A percentile compares a stretch with the other conserved stretches of the same genome.
phyloP scores from a whole-genome alignment of 257 asterid genomes.

The Solanum lignicaule region DNA sequence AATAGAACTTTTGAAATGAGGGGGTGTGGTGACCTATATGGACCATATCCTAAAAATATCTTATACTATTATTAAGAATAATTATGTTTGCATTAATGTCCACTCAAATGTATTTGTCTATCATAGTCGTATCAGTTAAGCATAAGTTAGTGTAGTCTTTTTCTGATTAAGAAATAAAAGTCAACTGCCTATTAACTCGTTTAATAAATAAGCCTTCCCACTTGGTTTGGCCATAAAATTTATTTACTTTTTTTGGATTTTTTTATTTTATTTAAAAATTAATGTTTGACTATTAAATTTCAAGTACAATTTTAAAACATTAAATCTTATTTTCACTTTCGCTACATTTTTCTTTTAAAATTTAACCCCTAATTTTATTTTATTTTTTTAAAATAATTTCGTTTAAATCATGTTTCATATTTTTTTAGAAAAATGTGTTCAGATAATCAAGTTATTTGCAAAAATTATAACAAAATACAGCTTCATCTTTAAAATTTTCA shows the following conservation, averaged over 20 bases:
- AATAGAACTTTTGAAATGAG: neutral
- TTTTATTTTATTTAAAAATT: too few relatives aligned
- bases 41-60: neutral
- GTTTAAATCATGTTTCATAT: neutral
- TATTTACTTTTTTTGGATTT: neutral
- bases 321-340: too few relatives aligned
- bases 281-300: too few relatives aligned
- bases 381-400: too few relatives aligned
- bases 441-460: too few relatives aligned
- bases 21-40: neutral
- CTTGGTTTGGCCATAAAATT: neutral
- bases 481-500: too few relatives aligned
- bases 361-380: neutral
- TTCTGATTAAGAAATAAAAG: neutral
- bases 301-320: neutral
- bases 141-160: neutral
- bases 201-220: neutral
- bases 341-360: too few relatives aligned
- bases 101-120: neutral
- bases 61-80: too few relatives aligned
- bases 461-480: too few relatives aligned
- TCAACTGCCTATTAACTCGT: neutral
- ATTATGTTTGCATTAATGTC: neutral
- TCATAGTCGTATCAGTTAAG: neutral
- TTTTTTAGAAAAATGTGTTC: neutral